Percentiles rank a stretch among this genome's conserved stretches.
phyloP scores from a whole-genome alignment of 1,284 basidiomycete genomes.

The Thelephora terrestris region DNA sequence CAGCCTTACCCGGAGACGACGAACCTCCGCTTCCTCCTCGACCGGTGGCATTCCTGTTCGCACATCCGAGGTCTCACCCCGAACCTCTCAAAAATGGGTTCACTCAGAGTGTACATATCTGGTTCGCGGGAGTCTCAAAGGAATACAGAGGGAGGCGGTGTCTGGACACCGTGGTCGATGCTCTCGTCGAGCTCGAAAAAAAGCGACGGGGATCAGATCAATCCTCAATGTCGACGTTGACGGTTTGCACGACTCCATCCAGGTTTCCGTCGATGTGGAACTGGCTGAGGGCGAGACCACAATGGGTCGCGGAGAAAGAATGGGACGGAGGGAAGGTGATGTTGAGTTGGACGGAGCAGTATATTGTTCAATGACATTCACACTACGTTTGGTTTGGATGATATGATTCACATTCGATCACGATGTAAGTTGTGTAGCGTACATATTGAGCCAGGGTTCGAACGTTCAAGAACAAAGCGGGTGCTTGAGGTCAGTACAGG shows the following conservation, averaged over 20 bases:
- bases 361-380: too few species aligned
- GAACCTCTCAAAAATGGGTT: slow-evolving; percentile 12
- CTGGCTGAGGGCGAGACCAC: slow-evolving; percentile 15
- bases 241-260: slow-evolving; percentile 18
- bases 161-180: slow-evolving; percentile 15
- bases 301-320: slow-evolving; percentile 16
- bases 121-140: slow-evolving; percentile 18
- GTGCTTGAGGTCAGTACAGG: too few species aligned
- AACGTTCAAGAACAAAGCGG: too few species aligned
- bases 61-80: slow-evolving; percentile 13
- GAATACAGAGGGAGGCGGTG: slow-evolving; percentile 15
- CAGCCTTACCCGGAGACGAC: too few species aligned
- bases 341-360: slow-evolving; percentile 7
- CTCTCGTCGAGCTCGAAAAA: slow-evolving; percentile 3
- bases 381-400: too few species aligned
- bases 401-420: too few species aligned
- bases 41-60: slow-evolving; percentile 18
- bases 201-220: too few species aligned
- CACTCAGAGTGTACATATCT: slow-evolving; percentile 15
- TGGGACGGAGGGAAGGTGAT: slow-evolving; percentile 16
- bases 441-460: too few species aligned
- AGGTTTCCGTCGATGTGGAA: slow-evolving; percentile 19
- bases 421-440: too few species aligned
- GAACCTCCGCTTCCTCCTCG: neutral
- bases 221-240: slow-evolving; percentile 5